Percentiles rank a stretch among this genome's conserved stretches.
These are phyloP conservation scores for Yarrowia yakushimensis DNA, from an alignment of 805 yeast genomes.

Conservation along the genomic window DNA sequence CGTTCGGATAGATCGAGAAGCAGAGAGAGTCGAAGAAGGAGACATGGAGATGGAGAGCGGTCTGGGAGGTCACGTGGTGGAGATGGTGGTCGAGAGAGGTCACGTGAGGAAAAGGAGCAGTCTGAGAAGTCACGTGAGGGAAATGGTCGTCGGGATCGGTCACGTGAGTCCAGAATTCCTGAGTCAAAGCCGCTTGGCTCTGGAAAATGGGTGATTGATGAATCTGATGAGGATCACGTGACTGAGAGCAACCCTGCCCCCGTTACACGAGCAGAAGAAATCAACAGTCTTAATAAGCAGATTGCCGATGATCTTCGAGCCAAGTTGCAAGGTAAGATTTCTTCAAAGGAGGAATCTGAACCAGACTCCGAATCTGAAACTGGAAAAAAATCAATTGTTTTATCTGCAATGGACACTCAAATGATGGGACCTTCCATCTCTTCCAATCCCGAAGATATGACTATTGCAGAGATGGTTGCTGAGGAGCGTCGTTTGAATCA, in stretches of 20 bases:
- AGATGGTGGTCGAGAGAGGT: neutral
- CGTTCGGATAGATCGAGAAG: neutral
- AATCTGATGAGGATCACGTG: neutral
- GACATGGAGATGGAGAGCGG: neutral
- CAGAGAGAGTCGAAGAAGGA: neutral
- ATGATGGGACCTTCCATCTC: neutral
- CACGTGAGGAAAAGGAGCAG: neutral
- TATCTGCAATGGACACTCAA: constrained; percentile 19
- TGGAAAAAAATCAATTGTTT: neutral
- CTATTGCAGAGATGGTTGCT: constrained; percentile 40
- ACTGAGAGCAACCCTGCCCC: no score
- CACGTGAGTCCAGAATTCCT: neutral
- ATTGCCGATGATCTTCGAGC: neutral
- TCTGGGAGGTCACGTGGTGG: neutral
- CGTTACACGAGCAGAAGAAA: neutral
- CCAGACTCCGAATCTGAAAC: neutral
- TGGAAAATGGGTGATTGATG: constrained; percentile 15
- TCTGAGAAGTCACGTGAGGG: neutral
- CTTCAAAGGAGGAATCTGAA: neutral
- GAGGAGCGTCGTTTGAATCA: constrained; percentile 35
- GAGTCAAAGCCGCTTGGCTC: neutral
- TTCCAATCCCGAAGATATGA: constrained; percentile 37
- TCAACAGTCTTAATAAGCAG: constrained; percentile 8
- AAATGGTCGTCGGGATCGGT: neutral
- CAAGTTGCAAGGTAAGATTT: neutral